These are phyloP conservation scores for Carpediemonas membranifera DNA, from an alignment of 78 protist genomes.

Conservation along the genomic window DNA sequence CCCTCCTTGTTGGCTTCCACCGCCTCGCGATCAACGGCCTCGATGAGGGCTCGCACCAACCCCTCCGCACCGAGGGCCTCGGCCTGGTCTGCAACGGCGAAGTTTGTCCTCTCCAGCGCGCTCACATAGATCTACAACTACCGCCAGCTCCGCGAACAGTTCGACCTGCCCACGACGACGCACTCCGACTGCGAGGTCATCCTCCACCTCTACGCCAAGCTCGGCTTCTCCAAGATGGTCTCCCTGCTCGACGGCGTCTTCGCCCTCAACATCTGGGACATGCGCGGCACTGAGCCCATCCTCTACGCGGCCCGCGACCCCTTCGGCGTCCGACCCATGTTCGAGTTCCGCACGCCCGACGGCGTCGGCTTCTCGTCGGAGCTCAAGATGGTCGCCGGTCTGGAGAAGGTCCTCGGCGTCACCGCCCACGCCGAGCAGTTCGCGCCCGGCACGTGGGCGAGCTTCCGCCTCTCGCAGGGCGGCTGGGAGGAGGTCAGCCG, in stretches of 20 bases:
- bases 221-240: constrained; percentile 41
- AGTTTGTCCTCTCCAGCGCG: too few species aligned
- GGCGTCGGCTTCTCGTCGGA: constrained; percentile 62
- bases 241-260: constrained; percentile 55
- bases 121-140: constrained; percentile 82
- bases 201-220: constrained; percentile 40
- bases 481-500: constrained; percentile 24
- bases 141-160: constrained; percentile 25
- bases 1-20: too few species aligned
- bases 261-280: constrained; percentile 57
- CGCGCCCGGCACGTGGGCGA: background rate
- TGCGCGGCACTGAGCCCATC: background rate
- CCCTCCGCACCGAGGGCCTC: too few species aligned
- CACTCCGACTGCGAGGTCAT: constrained; percentile 70
- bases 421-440: constrained; percentile 50
- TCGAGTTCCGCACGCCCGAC: constrained; percentile 56
- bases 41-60: too few species aligned
- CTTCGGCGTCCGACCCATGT: constrained; percentile 68
- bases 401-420: constrained; percentile 49
- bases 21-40: too few species aligned
- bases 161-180: too few species aligned
- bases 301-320: constrained; percentile 75
- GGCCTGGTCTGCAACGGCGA: too few species aligned
- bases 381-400: constrained; percentile 57
- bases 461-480: background rate